Evolutionary conservation across 2,329 filamentous ascomycete species (phyloP), one percentile per base, ranked within the genome.

Genomic region (Saccharata proteae): DNA sequence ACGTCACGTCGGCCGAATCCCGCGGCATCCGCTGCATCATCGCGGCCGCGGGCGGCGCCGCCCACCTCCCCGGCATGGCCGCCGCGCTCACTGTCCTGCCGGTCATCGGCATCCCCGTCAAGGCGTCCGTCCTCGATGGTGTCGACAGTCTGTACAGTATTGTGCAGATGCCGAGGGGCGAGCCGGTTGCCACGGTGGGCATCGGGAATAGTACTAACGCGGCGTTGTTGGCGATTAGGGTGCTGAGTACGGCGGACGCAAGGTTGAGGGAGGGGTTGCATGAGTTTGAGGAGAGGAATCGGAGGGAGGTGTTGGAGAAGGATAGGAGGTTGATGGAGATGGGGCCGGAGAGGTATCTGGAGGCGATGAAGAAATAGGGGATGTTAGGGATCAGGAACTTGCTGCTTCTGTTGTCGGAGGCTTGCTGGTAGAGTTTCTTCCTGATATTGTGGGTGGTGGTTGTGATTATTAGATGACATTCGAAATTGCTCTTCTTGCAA

Each of bases 221-320:
- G 15, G 64, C 62, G 26, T 41, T 68, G 35, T 39, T 64, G 19
- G 63, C 63, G 4, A 58, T 58, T 12, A 43, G 61, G 26, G 59
- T 64, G 14, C 29, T 65, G 24, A 58, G 58, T 2, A 47, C 47
- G 15, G 62, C 59, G 21, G 68, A 77, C 35, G 55, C 59, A 10
- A 62, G 57, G n/a, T 62, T 80, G n/a, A 56, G 63, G 29, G 55
- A 67, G 36, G 64, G 65, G 43, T 63, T 81, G 60, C 65, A 64
- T 39, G 56, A 63, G 12, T 84, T 80, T 48, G 70, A 74, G 51
- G 55, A 63, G 30, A 62, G 69, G 6, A 77, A 79, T 59, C 69
- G 70, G 49, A 59, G 63, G 34, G 73, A 77, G 44, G 79, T 83
- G 2, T 52, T 71, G 39, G 64, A 56, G 16, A 82, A 82, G 59